Evolutionary conservation across 768 basidiomycete species (phyloP), one percentile per base, ranked within the genome.

Genomic region (Termitomyces sp.): DNA sequence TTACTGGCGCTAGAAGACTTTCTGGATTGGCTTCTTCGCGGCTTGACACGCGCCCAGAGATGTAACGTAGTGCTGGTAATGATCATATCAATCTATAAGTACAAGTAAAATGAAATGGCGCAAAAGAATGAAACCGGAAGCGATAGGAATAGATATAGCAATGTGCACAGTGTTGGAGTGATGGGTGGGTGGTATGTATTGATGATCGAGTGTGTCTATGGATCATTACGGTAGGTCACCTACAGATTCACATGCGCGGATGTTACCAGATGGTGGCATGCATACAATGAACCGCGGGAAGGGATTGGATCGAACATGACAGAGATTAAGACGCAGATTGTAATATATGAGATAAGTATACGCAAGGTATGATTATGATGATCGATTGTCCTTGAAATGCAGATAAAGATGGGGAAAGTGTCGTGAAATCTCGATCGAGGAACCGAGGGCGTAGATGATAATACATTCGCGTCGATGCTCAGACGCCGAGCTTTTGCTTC

Each of bases 401-500:
- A 58, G 62, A 49, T 22, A 20, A 34, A 53, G 47, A 55, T 27
- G 12, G 22, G 37, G 36, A 5, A 48, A 56, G 9, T 45, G 49
- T 33, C 15, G 41, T 49, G n/a, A 18, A 42, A 49, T 55, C 39
- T 54, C n/a, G 31, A 47, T 30, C 18, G 33, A 39, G 44, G 16
- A 54, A 42, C 18, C 15, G 27, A 20, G 9, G 33, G n/a, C 22
- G 18, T 45, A 27, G 46, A 33, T 42, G 48, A 15, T 39, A 9
- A 24, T 41, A 54, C 39, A 44, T 54, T 61, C 30, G 54, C 34
- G 54, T 45, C 46, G 54, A 27, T 57, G 31, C 22, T 67, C 81
- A 85, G 61, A 85, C 83, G 54, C 77, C 81, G 60, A 86, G 77
- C 63, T 73, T 80, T 54, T 68, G 72, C 67, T 87, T 86, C 72